Evolutionary conservation across 2,329 filamentous ascomycete genomes (phyloP).

Genomic region (Didymella pinodella): DNA sequence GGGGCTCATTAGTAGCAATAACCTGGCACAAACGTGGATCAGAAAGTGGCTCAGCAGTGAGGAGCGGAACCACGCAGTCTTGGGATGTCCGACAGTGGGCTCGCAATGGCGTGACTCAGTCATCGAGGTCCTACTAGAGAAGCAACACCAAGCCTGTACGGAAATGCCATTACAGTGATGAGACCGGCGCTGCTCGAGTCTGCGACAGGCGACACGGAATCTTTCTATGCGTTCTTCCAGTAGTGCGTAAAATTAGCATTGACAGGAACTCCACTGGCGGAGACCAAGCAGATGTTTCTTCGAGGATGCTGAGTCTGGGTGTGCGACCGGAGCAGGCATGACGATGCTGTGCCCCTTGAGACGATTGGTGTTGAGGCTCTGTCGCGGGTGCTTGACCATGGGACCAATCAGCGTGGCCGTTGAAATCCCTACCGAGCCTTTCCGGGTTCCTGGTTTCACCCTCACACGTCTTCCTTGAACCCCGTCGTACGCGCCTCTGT

Average conservation of each 20-base stretch:
- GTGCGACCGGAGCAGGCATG: conserved; percentile 34
- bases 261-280: conserved; percentile 31
- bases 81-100: conserved; percentile 27
- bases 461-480: conserved; percentile 16
- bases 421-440: conserved; percentile 18
- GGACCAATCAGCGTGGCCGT: conserved; percentile 26
- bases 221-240: conserved; percentile 40
- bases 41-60: conserved; percentile 32
- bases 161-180: conserved; percentile 40
- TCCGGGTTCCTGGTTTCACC: conserved; percentile 31
- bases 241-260: conserved; percentile 32
- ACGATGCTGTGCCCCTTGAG: conserved; percentile 44
- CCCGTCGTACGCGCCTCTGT: conserved; percentile 20
- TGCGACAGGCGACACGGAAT: conserved; percentile 42
- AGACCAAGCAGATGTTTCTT: conserved; percentile 38
- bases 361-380: conserved; percentile 50
- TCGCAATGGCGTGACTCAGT: conserved; percentile 44
- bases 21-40: conserved; percentile 32
- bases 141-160: conserved; percentile 41
- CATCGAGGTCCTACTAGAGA: conserved; percentile 33
- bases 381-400: conserved; percentile 28
- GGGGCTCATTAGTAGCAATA: conserved; percentile 39
- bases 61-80: conserved; percentile 30
- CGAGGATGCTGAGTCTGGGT: conserved; percentile 19
- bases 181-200: conserved; percentile 44